A percentile compares a stretch with the other conserved stretches of the same genome.
Evolutionary conservation across 306 rosid species (phyloP).

Genomic region (Citrullus colocynthis): DNA sequence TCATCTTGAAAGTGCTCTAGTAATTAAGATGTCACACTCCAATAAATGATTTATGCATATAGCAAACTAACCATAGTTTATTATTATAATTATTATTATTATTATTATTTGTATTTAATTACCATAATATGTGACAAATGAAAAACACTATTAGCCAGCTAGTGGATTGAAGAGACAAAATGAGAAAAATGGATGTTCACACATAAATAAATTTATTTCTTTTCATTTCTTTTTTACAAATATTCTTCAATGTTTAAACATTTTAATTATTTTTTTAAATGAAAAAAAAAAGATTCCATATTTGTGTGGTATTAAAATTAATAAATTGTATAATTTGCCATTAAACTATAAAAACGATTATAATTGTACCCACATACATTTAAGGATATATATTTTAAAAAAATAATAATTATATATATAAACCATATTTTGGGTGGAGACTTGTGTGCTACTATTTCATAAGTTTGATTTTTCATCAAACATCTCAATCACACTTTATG

Average conservation of each 20-base stretch:
- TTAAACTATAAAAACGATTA: too few relatives aligned
- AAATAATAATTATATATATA: too few relatives aligned
- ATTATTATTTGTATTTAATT: too few relatives aligned
- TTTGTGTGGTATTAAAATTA: neutral
- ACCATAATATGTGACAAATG: neutral
- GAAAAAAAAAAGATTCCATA: neutral
- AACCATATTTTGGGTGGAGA: too few relatives aligned
- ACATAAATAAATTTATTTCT: neutral
- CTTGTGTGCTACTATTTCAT: too few relatives aligned
- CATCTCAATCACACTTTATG: too few relatives aligned
- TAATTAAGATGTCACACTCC: neutral
- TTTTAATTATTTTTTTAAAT: neutral
- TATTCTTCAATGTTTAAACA: neutral
- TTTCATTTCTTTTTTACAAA: neutral
- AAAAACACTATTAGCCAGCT: neutral
- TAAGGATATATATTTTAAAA: too few relatives aligned
- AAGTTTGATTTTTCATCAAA: too few relatives aligned
- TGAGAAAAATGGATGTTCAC: too few relatives aligned
- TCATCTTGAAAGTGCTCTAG: neutral
- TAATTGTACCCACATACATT: too few relatives aligned
- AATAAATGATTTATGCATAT: neutral
- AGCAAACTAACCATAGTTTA: neutral
- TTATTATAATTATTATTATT: too few relatives aligned
- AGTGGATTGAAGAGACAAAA: too few relatives aligned
- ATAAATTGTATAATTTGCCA: neutral